These are phyloP conservation scores for Stephania yunnanensis DNA, from an alignment of 164 flowering plant species.

Conservation along the genomic window DNA sequence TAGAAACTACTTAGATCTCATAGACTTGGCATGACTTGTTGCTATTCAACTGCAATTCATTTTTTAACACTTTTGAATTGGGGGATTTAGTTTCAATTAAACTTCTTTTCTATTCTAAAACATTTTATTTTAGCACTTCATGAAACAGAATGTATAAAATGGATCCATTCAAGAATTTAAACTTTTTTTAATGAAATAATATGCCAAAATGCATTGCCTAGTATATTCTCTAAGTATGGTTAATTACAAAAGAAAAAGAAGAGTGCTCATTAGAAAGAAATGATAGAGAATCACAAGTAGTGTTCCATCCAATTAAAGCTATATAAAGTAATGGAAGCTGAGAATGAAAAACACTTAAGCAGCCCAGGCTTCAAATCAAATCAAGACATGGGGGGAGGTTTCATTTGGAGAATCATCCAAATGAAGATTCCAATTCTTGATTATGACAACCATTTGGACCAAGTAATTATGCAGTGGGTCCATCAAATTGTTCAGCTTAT, in stretches of 20 bases:
- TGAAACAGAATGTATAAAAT: background rate
- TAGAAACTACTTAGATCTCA: background rate
- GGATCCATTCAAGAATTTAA: background rate
- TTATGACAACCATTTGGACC: background rate
- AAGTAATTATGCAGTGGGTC: background rate
- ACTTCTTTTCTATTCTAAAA: background rate
- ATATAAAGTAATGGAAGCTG: conserved; percentile 20
- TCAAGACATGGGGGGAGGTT: background rate
- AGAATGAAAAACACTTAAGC: conserved; percentile 18
- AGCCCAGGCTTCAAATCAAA: conserved; percentile 10
- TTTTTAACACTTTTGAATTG: background rate
- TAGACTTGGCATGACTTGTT: too few relatives aligned
- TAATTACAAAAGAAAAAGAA: background rate
- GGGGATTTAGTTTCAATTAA: background rate
- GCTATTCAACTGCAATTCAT: background rate
- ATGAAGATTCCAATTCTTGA: background rate
- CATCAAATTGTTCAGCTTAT: background rate
- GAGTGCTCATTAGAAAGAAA: background rate
- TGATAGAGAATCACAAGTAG: background rate
- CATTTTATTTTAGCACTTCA: background rate
- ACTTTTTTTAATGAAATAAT: background rate
- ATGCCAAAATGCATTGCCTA: background rate
- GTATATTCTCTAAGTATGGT: background rate
- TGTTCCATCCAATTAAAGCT: conserved; percentile 2
- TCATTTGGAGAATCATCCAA: conserved; percentile 1